These are phyloP conservation scores for Hibiscus mutabilis DNA, from an alignment of 345 rosid genomes.

Conservation along the genomic window DNA sequence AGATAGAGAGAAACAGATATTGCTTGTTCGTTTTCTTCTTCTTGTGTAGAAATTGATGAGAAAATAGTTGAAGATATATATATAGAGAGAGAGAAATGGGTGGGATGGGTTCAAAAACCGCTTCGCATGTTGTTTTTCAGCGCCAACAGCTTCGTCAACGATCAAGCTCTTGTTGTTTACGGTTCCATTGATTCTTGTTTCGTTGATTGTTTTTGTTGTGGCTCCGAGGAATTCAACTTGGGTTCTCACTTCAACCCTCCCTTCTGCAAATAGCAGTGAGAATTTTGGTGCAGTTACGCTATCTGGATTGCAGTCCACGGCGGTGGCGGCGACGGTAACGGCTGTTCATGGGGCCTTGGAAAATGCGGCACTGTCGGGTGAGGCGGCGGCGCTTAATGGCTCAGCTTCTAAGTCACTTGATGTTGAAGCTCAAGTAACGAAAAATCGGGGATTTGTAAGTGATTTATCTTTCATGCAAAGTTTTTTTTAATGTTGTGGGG, in stretches of 20 bases:
- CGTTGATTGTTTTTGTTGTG: conserved; percentile 2
- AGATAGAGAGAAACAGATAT: neutral
- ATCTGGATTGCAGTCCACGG: neutral
- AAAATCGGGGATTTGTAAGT: neutral
- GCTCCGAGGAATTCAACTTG: conserved; percentile 7
- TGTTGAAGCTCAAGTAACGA: neutral
- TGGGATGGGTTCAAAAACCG: conserved; percentile 4
- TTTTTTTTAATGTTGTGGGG: neutral
- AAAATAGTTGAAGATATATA: too few species aligned
- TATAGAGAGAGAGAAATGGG: neutral
- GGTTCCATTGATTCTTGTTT: conserved; percentile 8
- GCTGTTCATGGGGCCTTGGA: neutral
- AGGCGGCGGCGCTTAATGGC: neutral
- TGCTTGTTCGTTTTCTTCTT: too few species aligned
- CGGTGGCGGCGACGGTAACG: neutral
- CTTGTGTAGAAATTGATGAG: neutral
- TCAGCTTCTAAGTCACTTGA: neutral
- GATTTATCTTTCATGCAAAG: neutral
- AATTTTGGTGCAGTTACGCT: neutral
- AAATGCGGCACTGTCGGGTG: neutral
- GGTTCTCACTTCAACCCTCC: neutral
- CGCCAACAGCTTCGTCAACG: neutral
- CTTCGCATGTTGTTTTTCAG: neutral
- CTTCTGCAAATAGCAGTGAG: neutral
- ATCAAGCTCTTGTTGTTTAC: neutral